These are phyloP conservation scores for Sporothrix curviconia DNA, from an alignment of 2,329 filamentous ascomycete species.

Conservation along the genomic window DNA sequence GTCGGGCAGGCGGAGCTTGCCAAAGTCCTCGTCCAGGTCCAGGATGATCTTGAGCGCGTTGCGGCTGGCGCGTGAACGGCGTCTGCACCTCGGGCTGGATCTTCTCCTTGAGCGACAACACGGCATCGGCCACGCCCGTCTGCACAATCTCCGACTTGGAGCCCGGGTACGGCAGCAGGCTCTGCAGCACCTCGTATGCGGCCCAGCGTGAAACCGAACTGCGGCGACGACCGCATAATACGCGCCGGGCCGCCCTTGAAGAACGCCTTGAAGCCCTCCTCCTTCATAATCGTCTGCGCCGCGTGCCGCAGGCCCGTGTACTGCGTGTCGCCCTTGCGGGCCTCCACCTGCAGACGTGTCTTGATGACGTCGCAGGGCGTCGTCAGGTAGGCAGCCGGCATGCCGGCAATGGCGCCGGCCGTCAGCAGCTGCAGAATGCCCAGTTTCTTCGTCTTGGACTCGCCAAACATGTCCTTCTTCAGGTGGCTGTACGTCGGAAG, in stretches of 20 bases:
- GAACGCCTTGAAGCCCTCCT: constrained; percentile 93
- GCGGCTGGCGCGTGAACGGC: constrained; percentile 57
- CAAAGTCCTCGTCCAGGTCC: constrained; percentile 90
- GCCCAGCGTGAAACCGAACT: constrained; percentile 98
- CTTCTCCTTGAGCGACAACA: constrained; percentile 6
- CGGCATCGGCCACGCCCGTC: constrained; percentile 55
- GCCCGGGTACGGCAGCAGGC: constrained; percentile 70
- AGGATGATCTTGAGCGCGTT: constrained; percentile 95
- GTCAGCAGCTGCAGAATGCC: constrained; percentile 86
- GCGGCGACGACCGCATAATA: constrained; percentile 89
- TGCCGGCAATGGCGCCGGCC: constrained; percentile 88
- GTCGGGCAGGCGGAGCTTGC: constrained; percentile 58
- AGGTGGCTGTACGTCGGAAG: constrained; percentile 93
- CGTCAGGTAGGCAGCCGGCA: constrained; percentile 89
- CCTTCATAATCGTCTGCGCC: constrained; percentile 72
- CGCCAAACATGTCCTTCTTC: constrained; percentile 90
- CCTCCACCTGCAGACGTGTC: constrained; percentile 94
- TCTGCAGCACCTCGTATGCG: constrained; percentile 88
- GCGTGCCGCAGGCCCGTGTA: constrained; percentile 86
- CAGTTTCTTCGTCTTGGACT: constrained; percentile 78
- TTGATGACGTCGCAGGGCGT: constrained; percentile 99
- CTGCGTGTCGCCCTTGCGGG: constrained; percentile 82
- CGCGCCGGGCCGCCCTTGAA: constrained; percentile 97
- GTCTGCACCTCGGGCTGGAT: constrained; percentile 30
- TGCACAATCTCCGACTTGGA: constrained; percentile 45